Conservation (phyloP, 495 filamentous ascomycete genomes). For the Cercophora sp. region DNA sequence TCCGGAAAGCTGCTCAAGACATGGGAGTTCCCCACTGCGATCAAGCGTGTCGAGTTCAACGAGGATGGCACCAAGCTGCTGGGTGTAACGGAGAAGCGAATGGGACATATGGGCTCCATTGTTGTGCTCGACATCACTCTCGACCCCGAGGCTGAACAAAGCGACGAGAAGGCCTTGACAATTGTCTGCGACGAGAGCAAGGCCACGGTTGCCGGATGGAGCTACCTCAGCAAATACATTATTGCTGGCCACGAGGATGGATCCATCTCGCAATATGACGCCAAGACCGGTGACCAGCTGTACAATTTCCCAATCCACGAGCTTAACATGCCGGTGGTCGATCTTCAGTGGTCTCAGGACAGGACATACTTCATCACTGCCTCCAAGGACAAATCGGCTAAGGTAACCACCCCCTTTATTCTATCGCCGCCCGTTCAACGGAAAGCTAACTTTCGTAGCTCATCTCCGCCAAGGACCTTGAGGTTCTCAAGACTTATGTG, state of each 20-base stretch:
- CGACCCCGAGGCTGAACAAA: constrained; percentile 78
- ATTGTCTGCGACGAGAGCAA: constrained; percentile 94
- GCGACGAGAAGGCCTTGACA: constrained; percentile 69
- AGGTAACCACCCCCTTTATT: constrained; percentile 48
- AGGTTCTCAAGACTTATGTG: constrained; percentile 85
- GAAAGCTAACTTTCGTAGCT: constrained; percentile 54
- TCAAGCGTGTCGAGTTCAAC: constrained; percentile 94
- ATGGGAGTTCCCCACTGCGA: constrained; percentile 93
- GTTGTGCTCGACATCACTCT: constrained; percentile 81
- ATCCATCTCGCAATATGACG: constrained; percentile 89
- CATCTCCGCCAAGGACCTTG: constrained; percentile 74
- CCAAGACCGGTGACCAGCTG: constrained; percentile 81
- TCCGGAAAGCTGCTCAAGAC: constrained; percentile 88
- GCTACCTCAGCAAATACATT: constrained; percentile 86
- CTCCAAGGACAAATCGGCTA: constrained; percentile 95
- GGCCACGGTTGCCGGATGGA: constrained; percentile 95
- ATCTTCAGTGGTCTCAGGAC: constrained; percentile 91
- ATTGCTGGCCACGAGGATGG: constrained; percentile 97
- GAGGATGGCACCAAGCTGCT: constrained; percentile 85
- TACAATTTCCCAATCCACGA: constrained; percentile 80
- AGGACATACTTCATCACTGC: constrained; percentile 97
- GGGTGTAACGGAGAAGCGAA: constrained; percentile 95
- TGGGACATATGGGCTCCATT: constrained; percentile 90
- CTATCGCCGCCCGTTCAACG: constrained; percentile 8
- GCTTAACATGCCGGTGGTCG: constrained; percentile 76